Evolutionary conservation across 352 stramenopile genomes (phyloP).

Genomic region (Phytopythium vexans): DNA sequence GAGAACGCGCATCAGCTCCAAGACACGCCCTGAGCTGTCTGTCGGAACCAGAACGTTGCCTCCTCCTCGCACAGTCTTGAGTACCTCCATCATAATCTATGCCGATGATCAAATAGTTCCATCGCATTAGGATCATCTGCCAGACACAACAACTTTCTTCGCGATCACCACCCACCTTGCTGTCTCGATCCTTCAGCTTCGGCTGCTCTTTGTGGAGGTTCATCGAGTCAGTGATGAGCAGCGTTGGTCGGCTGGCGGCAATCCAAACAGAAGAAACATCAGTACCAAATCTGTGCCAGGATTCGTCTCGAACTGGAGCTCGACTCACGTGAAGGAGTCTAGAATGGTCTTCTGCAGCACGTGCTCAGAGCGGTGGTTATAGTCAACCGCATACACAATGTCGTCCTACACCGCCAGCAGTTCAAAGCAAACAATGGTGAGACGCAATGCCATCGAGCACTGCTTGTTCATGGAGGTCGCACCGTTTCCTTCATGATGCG

Average conservation of each 20-base stretch:
- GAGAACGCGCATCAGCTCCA: constrained; percentile 95
- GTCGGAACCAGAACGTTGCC: constrained; percentile 96
- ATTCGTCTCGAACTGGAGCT: too few relatives aligned
- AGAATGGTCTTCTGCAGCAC: constrained; percentile 93
- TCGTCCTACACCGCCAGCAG: constrained; percentile 60
- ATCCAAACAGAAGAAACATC: constrained; percentile 8
- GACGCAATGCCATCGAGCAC: neutral
- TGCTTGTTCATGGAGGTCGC: neutral
- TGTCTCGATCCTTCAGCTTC: constrained; percentile 87
- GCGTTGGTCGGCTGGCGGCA: constrained; percentile 60
- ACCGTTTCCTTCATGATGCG: constrained; percentile 94
- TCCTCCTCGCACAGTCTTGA: constrained; percentile 90
- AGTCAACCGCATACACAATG: constrained; percentile 91
- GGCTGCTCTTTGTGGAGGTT: constrained; percentile 81
- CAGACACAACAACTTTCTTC: neutral
- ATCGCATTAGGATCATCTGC: constrained; percentile 14
- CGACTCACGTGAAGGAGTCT: constrained; percentile 86
- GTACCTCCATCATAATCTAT: constrained; percentile 91
- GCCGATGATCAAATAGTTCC: constrained; percentile 23
- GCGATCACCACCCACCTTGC: constrained; percentile 40
- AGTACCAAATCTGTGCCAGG: neutral
- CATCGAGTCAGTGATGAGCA: constrained; percentile 90
- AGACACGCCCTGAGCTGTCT: constrained; percentile 91
- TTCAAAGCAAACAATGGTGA: neutral
- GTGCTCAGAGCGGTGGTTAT: constrained; percentile 94